Evolutionary conservation across 2,329 filamentous ascomycete species (phyloP).

Genomic region (Talaromyces sp.): DNA sequence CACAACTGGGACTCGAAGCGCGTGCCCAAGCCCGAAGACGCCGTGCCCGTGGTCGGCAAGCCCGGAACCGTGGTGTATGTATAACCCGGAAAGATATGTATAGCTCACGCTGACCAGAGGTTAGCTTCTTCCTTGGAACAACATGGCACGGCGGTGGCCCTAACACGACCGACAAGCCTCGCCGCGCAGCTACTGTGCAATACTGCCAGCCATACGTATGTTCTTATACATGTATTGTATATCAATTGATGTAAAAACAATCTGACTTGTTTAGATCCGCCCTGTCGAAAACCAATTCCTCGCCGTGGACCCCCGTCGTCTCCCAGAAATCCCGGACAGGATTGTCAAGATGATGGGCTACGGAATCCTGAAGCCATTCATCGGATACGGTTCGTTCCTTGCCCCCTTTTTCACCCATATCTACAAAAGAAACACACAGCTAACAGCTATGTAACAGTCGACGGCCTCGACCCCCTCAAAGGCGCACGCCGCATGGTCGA

Average conservation of each 20-base stretch:
- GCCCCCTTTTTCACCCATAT: background rate
- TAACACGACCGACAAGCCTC: conserved; percentile 24
- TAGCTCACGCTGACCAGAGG: too few species aligned
- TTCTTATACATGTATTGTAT: background rate
- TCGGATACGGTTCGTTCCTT: conserved; percentile 23
- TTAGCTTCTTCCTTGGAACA: conserved; percentile 24
- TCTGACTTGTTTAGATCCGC: conserved; percentile 19
- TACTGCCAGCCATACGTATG: conserved; percentile 36
- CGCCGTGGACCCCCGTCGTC: conserved; percentile 26
- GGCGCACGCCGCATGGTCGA: conserved; percentile 23
- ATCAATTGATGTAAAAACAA: background rate
- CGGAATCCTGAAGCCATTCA: conserved; percentile 24
- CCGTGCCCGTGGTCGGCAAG: conserved; percentile 29
- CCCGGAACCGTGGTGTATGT: conserved; percentile 31
- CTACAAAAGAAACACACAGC: background rate
- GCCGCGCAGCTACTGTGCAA: conserved; percentile 35
- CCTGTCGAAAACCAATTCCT: conserved; percentile 29
- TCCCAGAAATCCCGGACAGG: conserved; percentile 21
- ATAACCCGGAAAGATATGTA: background rate
- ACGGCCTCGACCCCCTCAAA: conserved; percentile 23
- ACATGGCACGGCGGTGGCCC: conserved; percentile 37
- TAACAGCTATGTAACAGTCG: conserved; percentile 13
- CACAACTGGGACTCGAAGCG: conserved; percentile 29
- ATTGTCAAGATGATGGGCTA: conserved; percentile 34
- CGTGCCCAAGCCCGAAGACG: conserved; percentile 20